Evolutionary conservation across 768 basidiomycete genomes (phyloP).

Genomic region (Paxillus involutus): DNA sequence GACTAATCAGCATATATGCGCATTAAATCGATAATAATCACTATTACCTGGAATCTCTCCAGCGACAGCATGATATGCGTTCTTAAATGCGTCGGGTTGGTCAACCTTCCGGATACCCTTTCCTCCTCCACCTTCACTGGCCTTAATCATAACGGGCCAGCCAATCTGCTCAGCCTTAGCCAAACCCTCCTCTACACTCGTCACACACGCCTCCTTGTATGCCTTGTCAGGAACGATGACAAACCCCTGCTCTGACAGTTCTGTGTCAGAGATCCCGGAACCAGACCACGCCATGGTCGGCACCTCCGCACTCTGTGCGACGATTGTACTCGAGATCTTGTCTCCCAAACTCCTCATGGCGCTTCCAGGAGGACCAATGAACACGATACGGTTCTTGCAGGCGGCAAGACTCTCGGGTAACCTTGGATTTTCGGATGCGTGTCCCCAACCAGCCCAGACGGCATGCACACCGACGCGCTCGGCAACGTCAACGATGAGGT

Average conservation of each 20-base stretch:
- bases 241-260: constrained; percentile 80
- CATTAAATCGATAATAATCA: background rate
- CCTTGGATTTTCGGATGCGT: constrained; percentile 98
- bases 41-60: constrained; percentile 92
- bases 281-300: constrained; percentile 99
- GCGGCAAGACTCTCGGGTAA: constrained; percentile 91
- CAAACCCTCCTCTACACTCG: constrained; percentile 84
- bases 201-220: constrained; percentile 87
- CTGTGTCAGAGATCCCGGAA: constrained; percentile 86
- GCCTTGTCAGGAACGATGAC: constrained; percentile 93
- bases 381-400: constrained; percentile 94
- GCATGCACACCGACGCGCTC: constrained; percentile 97
- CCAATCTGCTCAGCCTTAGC: constrained; percentile 84
- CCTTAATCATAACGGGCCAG: constrained; percentile 99
- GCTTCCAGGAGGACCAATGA: constrained; percentile 98
- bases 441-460: constrained; percentile 99
- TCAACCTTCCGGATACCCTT: constrained; percentile 99
- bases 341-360: constrained; percentile 99
- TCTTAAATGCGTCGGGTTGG: constrained; percentile 82
- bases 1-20: constrained; percentile 7
- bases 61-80: constrained; percentile 88
- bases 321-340: constrained; percentile 99
- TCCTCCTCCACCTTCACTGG: constrained; percentile 97
- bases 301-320: constrained; percentile 93
- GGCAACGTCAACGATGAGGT: constrained; percentile 97